Evolutionary conservation across 2,329 filamentous ascomycete genomes (phyloP), one percentile per base, ranked within the genome.

Genomic region (Aureobasidium mangrovei): DNA sequence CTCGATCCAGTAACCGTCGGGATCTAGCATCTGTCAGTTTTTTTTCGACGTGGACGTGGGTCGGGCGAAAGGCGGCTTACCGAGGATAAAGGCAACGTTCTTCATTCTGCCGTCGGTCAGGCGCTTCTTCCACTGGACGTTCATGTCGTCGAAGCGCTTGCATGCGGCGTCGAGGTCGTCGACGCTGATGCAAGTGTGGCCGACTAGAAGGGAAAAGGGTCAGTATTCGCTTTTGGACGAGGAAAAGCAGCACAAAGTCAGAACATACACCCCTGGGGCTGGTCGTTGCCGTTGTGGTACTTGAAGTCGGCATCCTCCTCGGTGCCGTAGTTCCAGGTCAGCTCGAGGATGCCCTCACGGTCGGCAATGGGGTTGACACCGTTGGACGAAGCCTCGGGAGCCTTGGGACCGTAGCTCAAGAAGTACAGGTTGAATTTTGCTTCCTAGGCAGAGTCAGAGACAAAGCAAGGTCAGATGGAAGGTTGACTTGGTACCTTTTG

Each of bases 81-180:
- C 91, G 45, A 95, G 75, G 44, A 97, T 73, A 67, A 97, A 97
- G 0, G 93, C 93, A 53, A 97, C 84, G 60, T 93, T 88, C 78
- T 88, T 91, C 91, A 96, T 95, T 45, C 75, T 70, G 2, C 91
- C 91, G 59, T 97, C 91, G 2, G 88, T 95, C 58, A 97, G 77
- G 60, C 88, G 80, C 83, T 97, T 97, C 82, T 95, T 95, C 88
- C 90, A 98, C 70, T 80, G 84, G 54, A 91, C 86, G 4, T 85
- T 81, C 65, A 88, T 74, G 54, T 83, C 81, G 68, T 97, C 93
- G 62, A 97, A 91, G 10, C 91, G 81, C 65, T 84, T 74, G 72
- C 91, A 96, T 7, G 93, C 91, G 6, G 86, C 85, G 52, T 93
- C 84, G n/a, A 97, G 67, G 66, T 95, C 83, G 66, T 97, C 91